Conservation (phyloP, 352 stramenopile genomes). For the Phytopythium vexans region DNA sequence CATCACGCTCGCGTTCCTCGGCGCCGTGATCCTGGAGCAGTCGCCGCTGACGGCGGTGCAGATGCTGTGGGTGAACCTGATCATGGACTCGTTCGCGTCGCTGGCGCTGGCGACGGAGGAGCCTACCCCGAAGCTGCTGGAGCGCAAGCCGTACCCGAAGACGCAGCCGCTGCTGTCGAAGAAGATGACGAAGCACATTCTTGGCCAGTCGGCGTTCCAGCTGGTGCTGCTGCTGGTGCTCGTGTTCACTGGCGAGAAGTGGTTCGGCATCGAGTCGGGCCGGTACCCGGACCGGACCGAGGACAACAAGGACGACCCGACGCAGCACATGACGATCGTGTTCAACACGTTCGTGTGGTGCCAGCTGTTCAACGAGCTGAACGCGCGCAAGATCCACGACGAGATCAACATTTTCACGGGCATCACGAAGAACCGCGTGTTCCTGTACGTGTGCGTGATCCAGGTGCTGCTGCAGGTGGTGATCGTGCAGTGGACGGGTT, state of each 20-base stretch:
- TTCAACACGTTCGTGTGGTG: slow-evolving; percentile 98
- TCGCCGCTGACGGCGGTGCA: slow-evolving; percentile 91
- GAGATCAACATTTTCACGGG: slow-evolving; percentile 94
- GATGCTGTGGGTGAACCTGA: slow-evolving; percentile 98
- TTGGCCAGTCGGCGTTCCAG: slow-evolving; percentile 91
- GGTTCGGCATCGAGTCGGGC: slow-evolving; percentile 47
- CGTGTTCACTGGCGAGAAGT: slow-evolving; percentile 66
- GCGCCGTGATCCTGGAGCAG: slow-evolving; percentile 53
- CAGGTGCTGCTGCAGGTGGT: slow-evolving; percentile 91
- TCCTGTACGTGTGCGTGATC: slow-evolving; percentile 88
- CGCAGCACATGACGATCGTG: slow-evolving; percentile 92
- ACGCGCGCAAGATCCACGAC: slow-evolving; percentile 86
- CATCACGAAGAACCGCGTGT: slow-evolving; percentile 90
- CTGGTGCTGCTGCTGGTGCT: slow-evolving; percentile 81
- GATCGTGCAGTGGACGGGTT: slow-evolving; percentile 93
- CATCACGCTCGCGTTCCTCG: slow-evolving; percentile 89
- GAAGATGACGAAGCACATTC: slow-evolving; percentile 94
- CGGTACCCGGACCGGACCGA: slow-evolving; percentile 35
- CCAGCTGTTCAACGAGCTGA: slow-evolving; percentile 89
- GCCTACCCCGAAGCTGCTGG: slow-evolving; percentile 81
- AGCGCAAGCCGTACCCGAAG: slow-evolving; percentile 89
- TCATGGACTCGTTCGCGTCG: slow-evolving; percentile 96
- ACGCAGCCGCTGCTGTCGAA: slow-evolving; percentile 89
- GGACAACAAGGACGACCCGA: slow-evolving; percentile 54
- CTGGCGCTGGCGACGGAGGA: slow-evolving; percentile 94